Evolutionary conservation across 192 early-diverging fungal species (phyloP), one percentile per base, ranked within the genome.

Genomic region (Helicostylum pulchrum): DNA sequence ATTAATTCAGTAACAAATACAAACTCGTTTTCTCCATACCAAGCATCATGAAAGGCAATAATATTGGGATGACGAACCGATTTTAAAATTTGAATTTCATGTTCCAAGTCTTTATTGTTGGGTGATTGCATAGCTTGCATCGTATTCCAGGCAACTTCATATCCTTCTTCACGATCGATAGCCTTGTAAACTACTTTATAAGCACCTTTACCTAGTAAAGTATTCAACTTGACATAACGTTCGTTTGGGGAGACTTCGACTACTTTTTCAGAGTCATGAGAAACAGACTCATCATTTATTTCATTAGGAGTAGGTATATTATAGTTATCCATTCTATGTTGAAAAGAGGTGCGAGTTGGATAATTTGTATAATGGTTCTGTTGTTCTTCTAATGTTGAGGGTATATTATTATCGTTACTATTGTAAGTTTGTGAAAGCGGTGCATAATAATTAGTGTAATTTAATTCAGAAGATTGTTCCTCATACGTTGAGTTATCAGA

Each of bases 1-100:
- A 94, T 94, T 46, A 94, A 76, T 66, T 94, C 92, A 15, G 92
- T 94, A n/a, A 94, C 83, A 72, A 94, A 94, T 61, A 82, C 86
- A 48, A 94, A 78, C 58, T 85, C 77, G 55, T 81, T 78, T 49
- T 70, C 73, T 14, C 72, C 77, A 34, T 77, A 85, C 89, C 89
- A 92, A 10, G 83, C 82, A 57, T 84, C 78, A 64, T 81, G 80
- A 63, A 92, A 81, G 60, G 87, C 89, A 69, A 93, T 94, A 53
- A 94, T 92, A 68, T 90, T 88, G 12, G 89, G 87, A 66, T 92
- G 89, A 47, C 88, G 80, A 61, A 94, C 78, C 15, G 78, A 80
- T 66, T 93, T 77, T 21, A 94, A 83, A 55, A 94, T 91, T 49
- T 79, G 74, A 23, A 85, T 83, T 64, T 85, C 83, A 55, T 76